These are phyloP conservation scores for Sugiyamaella boreocaroliniensis DNA, from an alignment of 805 yeast species.

Conservation along the genomic window DNA sequence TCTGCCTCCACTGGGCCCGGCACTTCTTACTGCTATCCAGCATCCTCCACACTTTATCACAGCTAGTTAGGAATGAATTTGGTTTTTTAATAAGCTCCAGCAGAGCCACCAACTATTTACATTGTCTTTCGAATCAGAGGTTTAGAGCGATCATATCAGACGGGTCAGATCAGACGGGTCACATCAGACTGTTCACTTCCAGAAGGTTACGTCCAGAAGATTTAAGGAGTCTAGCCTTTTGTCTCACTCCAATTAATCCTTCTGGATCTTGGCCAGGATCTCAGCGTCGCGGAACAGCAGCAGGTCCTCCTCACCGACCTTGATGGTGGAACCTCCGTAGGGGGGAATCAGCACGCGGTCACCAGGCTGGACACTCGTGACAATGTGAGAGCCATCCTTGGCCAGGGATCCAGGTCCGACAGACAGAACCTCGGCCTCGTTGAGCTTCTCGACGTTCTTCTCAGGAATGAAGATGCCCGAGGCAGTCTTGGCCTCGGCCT, in stretches of 20 bases:
- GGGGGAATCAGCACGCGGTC: slow-evolving; percentile 92
- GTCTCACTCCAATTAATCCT: slow-evolving; percentile 36
- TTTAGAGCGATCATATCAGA: no score
- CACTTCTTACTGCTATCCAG: no score
- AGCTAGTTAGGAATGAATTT: background rate
- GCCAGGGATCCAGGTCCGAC: slow-evolving; percentile 90
- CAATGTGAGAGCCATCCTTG: slow-evolving; percentile 63
- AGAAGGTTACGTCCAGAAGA: background rate
- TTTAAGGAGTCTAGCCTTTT: background rate
- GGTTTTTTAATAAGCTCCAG: no score
- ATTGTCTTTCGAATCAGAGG: background rate
- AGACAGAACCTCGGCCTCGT: slow-evolving; percentile 86
- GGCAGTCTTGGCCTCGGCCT: slow-evolving; percentile 86
- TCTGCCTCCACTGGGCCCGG: no score
- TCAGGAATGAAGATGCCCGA: slow-evolving; percentile 93
- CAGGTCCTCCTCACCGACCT: slow-evolving; percentile 69
- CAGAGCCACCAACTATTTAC: background rate
- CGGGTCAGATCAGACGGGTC: no score
- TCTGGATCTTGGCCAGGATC: slow-evolving; percentile 80
- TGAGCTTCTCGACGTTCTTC: slow-evolving; percentile 89
- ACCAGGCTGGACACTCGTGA: slow-evolving; percentile 76
- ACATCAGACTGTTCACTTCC: background rate
- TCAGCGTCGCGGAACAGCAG: slow-evolving; percentile 87
- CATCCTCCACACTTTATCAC: no score
- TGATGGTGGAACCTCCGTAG: slow-evolving; percentile 87